These are phyloP conservation scores for Thelonectria rubi DNA, from an alignment of 2,329 filamentous ascomycete species.

Conservation along the genomic window DNA sequence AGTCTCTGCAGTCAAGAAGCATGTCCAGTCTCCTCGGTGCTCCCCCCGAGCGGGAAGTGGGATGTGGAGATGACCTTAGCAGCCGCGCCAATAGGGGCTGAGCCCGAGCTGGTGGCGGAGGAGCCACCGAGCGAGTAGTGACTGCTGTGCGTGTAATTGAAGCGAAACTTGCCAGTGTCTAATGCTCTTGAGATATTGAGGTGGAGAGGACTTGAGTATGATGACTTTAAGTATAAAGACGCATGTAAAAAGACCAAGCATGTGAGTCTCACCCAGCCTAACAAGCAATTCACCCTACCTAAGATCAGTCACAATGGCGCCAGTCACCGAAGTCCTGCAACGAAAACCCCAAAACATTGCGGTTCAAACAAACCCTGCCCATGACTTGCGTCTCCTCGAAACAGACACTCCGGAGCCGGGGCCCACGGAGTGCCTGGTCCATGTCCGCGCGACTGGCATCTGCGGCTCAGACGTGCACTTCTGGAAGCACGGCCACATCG, in stretches of 20 bases:
- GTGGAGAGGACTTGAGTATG: not conserved
- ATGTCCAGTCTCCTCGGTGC: too few species aligned
- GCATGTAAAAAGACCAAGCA: not conserved
- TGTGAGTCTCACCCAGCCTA: too few species aligned
- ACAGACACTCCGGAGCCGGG: constrained; percentile 52
- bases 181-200: not conserved
- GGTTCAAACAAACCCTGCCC: constrained; percentile 73
- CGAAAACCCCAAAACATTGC: constrained; percentile 63
- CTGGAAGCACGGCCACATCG: constrained; percentile 50
- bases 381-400: constrained; percentile 72
- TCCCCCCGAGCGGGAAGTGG: not conserved
- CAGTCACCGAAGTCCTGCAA: not conserved
- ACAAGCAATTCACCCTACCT: too few species aligned
- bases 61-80: not conserved
- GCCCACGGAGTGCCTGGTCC: constrained; percentile 57
- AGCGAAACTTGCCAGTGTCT: too few species aligned
- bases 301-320: not conserved
- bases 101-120: not conserved
- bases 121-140: not conserved
- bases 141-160: not conserved
- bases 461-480: constrained; percentile 61
- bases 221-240: not conserved
- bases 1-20: not conserved
- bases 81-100: not conserved
- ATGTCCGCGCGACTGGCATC: constrained; percentile 74